phyloP scores from a whole-genome alignment of 1,139 yeast species.

The Arxiozyma heterogenica region DNA sequence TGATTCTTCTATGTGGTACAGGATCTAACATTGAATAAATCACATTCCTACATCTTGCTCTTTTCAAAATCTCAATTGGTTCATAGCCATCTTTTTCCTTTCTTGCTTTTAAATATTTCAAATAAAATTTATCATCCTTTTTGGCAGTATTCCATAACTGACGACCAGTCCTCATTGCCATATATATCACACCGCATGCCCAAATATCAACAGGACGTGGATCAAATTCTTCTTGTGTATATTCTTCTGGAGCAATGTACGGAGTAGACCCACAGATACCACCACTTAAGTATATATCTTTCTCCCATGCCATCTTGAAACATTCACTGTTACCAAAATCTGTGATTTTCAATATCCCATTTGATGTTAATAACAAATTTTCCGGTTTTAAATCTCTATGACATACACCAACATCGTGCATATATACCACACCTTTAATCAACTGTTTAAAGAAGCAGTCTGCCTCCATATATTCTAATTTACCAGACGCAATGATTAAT shows the following conservation, averaged over 20 bases:
- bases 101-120: slow-evolving; percentile 62
- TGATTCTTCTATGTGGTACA: slow-evolving; percentile 74
- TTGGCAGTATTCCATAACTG: slow-evolving; percentile 87
- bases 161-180: slow-evolving; percentile 97
- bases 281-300: slow-evolving; percentile 67
- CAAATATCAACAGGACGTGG: slow-evolving; percentile 90
- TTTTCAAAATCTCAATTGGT: slow-evolving; percentile 74
- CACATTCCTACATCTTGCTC: slow-evolving; percentile 84
- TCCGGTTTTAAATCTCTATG: slow-evolving; percentile 96
- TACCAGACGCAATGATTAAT: slow-evolving; percentile 73
- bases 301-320: slow-evolving; percentile 95
- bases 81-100: slow-evolving; percentile 79
- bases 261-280: slow-evolving; percentile 89
- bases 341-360: slow-evolving; percentile 77
- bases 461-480: slow-evolving; percentile 77
- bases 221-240: slow-evolving; percentile 64
- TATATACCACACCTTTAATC: slow-evolving; percentile 81
- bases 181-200: slow-evolving; percentile 94
- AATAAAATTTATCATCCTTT: slow-evolving; percentile 70
- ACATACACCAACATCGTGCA: slow-evolving; percentile 96
- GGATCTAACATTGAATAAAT: slow-evolving; percentile 90
- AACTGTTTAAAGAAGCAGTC: slow-evolving; percentile 93
- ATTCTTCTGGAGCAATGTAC: slow-evolving; percentile 95
- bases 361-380: slow-evolving; percentile 68
- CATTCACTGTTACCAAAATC: slow-evolving; percentile 97